Evolutionary conservation across 305 asterid genomes (phyloP).

Genomic region (Petunia hybrid): DNA sequence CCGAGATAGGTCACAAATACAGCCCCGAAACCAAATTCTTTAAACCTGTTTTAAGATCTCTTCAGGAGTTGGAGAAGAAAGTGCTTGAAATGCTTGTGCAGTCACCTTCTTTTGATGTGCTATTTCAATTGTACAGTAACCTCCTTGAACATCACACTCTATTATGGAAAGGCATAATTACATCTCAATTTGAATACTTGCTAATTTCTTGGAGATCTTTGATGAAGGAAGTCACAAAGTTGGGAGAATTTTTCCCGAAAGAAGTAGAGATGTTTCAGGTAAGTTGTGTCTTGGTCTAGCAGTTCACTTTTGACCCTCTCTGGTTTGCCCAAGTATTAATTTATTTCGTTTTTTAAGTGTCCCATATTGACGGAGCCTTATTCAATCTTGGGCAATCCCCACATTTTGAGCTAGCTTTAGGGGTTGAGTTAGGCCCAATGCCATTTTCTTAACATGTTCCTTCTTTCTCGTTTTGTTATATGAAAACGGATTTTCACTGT

Average conservation of each 20-base stretch:
- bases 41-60: conserved; percentile 52
- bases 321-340: conserved; percentile 3
- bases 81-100: conserved; percentile 67
- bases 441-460: not conserved
- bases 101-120: conserved; percentile 63
- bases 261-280: conserved; percentile 72
- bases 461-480: conserved; percentile 25
- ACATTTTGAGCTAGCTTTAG: too few relatives aligned
- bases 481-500: conserved; percentile 17
- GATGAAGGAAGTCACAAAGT: conserved; percentile 58
- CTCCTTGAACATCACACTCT: conserved; percentile 83
- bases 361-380: too few relatives aligned
- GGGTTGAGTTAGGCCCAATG: too few relatives aligned
- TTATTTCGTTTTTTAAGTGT: not conserved
- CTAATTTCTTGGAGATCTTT: conserved; percentile 67
- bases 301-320: conserved; percentile 26
- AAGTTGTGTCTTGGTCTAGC: conserved; percentile 42
- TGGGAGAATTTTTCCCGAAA: conserved; percentile 58
- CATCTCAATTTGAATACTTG: conserved; percentile 55
- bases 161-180: conserved; percentile 67
- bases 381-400: too few relatives aligned
- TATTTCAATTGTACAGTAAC: conserved; percentile 55
- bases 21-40: conserved; percentile 46
- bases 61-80: conserved; percentile 65
- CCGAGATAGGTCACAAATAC: conserved; percentile 48